These are phyloP conservation scores for Cyberlindnera japonica DNA, from an alignment of 805 yeast species.

Conservation along the genomic window DNA sequence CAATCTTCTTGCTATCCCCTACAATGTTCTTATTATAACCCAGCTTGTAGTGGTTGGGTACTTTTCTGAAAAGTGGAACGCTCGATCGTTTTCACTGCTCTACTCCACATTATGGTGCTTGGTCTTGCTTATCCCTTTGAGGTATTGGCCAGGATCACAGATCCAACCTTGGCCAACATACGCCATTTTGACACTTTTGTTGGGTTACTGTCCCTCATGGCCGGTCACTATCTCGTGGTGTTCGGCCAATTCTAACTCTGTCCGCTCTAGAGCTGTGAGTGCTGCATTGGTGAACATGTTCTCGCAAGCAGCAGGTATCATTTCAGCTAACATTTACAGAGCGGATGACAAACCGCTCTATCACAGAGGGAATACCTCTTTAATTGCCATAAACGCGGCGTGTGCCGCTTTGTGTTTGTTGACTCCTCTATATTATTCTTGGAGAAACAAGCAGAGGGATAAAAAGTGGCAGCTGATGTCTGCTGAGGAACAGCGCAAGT, in stretches of 20 bases:
- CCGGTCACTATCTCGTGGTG: conserved; percentile 58
- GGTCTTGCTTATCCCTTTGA: conserved; percentile 31
- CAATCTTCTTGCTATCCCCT: conserved; percentile 48
- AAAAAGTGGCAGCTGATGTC: conserved; percentile 49
- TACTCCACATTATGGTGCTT: conserved; percentile 35
- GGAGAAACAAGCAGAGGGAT: conserved; percentile 42
- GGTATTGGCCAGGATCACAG: conserved; percentile 41
- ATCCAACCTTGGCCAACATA: conserved; percentile 40
- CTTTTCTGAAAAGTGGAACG: conserved; percentile 33
- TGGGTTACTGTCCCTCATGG: conserved; percentile 47
- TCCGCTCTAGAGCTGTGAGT: conserved; percentile 60
- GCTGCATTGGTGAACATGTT: conserved; percentile 64
- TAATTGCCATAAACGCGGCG: conserved; percentile 36
- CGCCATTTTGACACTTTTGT: conserved; percentile 33
- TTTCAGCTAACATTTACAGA: conserved; percentile 54
- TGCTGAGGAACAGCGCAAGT: conserved; percentile 46
- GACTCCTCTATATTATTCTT: conserved; percentile 31
- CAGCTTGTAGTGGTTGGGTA: conserved; percentile 35
- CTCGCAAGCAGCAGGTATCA: conserved; percentile 55
- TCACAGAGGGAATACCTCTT: conserved; percentile 48
- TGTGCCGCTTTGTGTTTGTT: conserved; percentile 28
- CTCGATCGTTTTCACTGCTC: conserved; percentile 31
- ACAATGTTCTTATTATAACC: conserved; percentile 36
- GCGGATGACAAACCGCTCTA: conserved; percentile 57
- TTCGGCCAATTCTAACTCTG: conserved; percentile 59